These are phyloP conservation scores for Candida peoriensis DNA, from an alignment of 805 yeast genomes.

Conservation along the genomic window DNA sequence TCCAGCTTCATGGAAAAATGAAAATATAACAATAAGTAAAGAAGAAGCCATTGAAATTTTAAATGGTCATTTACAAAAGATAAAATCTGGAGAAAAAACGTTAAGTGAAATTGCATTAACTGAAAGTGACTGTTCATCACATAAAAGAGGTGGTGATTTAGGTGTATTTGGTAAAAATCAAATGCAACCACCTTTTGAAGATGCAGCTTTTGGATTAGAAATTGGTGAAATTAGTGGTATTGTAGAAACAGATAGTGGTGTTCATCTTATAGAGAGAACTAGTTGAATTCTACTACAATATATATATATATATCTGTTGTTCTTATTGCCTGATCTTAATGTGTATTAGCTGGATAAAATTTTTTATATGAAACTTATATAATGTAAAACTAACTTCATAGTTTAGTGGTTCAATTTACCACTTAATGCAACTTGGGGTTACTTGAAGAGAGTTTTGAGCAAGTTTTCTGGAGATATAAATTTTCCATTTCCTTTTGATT, in stretches of 20 bases:
- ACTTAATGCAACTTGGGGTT: too few species aligned
- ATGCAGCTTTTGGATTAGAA: constrained; percentile 74
- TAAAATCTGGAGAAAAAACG: constrained; percentile 58
- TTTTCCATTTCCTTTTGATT: too few species aligned
- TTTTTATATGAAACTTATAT: too few species aligned
- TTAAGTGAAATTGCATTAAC: constrained; percentile 71
- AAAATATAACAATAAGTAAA: constrained; percentile 68
- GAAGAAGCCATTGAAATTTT: constrained; percentile 76
- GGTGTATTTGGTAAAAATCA: constrained; percentile 86
- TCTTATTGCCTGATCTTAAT: not conserved
- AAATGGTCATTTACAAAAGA: constrained; percentile 49
- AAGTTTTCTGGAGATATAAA: too few species aligned
- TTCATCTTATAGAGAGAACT: constrained; percentile 82
- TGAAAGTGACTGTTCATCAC: constrained; percentile 87
- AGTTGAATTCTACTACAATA: too few species aligned
- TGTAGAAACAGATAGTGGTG: constrained; percentile 87
- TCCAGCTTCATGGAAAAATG: constrained; percentile 88
- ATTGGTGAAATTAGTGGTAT: constrained; percentile 81
- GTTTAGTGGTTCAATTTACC: too few species aligned
- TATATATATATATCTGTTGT: too few species aligned
- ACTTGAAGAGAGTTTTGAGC: too few species aligned
- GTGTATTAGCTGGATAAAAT: too few species aligned
- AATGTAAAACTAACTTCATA: too few species aligned
- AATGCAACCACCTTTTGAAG: constrained; percentile 94
- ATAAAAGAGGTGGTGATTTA: constrained; percentile 83